Conservation (phyloP, 2,329 filamentous ascomycete species). For the Colletotrichum orbiculare region DNA sequence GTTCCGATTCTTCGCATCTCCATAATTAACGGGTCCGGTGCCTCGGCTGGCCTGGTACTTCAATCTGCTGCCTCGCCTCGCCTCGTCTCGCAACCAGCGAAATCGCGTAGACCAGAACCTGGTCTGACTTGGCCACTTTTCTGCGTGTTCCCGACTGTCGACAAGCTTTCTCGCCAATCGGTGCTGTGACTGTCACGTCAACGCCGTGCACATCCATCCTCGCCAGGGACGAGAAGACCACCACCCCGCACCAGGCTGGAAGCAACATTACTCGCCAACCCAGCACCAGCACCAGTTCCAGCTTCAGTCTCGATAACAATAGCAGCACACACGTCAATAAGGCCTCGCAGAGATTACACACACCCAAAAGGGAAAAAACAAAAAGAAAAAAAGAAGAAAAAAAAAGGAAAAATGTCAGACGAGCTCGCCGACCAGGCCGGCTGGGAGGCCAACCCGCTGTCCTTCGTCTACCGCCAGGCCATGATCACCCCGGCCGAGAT, state of each 20-base stretch:
- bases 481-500: conserved; percentile 31
- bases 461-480: conserved; percentile 33
- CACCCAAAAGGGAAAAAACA: no score
- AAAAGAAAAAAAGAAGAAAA: no score
- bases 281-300: no score
- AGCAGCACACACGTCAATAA: no score
- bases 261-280: no score
- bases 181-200: no score
- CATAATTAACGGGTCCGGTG: conserved; percentile 27
- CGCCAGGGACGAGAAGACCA: no score
- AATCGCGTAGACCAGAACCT: neutral
- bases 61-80: neutral
- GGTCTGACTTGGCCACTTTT: neutral
- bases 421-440: conserved; percentile 28
- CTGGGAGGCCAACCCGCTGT: conserved; percentile 34
- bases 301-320: no score
- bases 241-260: no score
- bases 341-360: no score
- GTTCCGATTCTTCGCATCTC: conserved; percentile 28
- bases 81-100: no score
- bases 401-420: conserved; percentile 14
- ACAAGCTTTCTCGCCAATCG: conserved; percentile 27
- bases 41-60: neutral
- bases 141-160: neutral
- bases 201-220: no score